Conservation (phyloP, 2,329 filamentous ascomycete genomes). For the Parasarocladium wereldwijsianum region DNA sequence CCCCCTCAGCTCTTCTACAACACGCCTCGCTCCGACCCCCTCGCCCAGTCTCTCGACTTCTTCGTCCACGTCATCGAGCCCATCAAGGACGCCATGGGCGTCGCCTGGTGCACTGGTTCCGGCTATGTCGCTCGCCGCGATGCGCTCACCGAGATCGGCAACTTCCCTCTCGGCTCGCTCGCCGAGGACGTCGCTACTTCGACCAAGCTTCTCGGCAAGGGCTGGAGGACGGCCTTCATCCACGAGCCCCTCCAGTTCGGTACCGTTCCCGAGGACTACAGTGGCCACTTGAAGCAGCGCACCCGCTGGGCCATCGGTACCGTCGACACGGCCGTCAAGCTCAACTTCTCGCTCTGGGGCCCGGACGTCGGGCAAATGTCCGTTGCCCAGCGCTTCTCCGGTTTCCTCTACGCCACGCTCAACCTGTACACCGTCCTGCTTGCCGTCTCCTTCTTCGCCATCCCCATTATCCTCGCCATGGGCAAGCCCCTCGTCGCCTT, state of each 20-base stretch:
- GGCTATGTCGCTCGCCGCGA: slow-evolving; percentile 45
- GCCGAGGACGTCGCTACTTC: slow-evolving; percentile 48
- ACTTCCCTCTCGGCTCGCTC: slow-evolving; percentile 44
- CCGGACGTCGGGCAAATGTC: slow-evolving; percentile 36
- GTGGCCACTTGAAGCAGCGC: slow-evolving; percentile 40
- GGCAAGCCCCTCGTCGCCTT: slow-evolving; percentile 43
- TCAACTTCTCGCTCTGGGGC: slow-evolving; percentile 44
- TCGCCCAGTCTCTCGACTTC: slow-evolving; percentile 41
- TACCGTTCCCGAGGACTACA: slow-evolving; percentile 40
- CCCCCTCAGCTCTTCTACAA: slow-evolving; percentile 51
- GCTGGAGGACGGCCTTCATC: slow-evolving; percentile 47
- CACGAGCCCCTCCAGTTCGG: slow-evolving; percentile 47
- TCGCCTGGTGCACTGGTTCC: slow-evolving; percentile 51
- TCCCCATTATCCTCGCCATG: slow-evolving; percentile 42
- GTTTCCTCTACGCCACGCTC: slow-evolving; percentile 40
- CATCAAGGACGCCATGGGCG: slow-evolving; percentile 34
- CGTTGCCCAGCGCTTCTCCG: slow-evolving; percentile 40
- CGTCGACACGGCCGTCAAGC: slow-evolving; percentile 43
- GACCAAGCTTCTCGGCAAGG: slow-evolving; percentile 40
- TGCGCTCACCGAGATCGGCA: slow-evolving; percentile 45
- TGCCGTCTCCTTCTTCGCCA: slow-evolving; percentile 38
- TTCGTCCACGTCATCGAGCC: slow-evolving; percentile 40
- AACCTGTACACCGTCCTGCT: slow-evolving; percentile 41
- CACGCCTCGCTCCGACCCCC: slow-evolving; percentile 40
- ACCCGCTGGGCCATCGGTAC: slow-evolving; percentile 41